A percentile compares a stretch with the other conserved stretches of the same genome.
phyloP scores from a whole-genome alignment of 2,329 filamentous ascomycete species.

The Calonectria multiphialidica region DNA sequence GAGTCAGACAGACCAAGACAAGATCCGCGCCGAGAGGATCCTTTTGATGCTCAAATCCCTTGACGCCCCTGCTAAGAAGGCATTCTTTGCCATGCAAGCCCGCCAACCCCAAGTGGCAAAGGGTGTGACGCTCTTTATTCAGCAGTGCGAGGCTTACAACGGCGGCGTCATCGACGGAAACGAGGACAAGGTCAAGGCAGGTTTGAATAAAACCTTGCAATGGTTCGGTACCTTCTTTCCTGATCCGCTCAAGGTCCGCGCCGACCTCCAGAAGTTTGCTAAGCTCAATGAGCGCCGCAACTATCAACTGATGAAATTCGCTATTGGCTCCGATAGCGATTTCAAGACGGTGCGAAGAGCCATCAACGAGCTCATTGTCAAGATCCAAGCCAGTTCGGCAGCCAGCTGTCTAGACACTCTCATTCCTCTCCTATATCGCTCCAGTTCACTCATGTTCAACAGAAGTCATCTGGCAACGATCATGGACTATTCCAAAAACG shows the following conservation, averaged over 20 bases:
- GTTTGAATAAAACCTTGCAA: conserved; percentile 79
- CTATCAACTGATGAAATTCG: conserved; percentile 90
- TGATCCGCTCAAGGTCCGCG: conserved; percentile 77
- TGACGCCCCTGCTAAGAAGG: conserved; percentile 82
- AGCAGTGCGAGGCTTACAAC: conserved; percentile 90
- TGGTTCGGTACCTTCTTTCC: conserved; percentile 82
- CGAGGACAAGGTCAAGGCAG: conserved; percentile 75
- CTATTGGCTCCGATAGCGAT: conserved; percentile 87
- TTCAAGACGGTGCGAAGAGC: conserved; percentile 92
- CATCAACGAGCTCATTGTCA: conserved; percentile 89
- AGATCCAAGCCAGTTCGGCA: conserved; percentile 76
- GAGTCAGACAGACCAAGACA: conserved; percentile 75
- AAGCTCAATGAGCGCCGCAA: conserved; percentile 90
- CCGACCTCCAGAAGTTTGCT: conserved; percentile 90
- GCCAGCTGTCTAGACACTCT: conserved; percentile 82
- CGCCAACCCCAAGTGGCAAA: conserved; percentile 81
- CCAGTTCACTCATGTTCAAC: conserved; percentile 90
- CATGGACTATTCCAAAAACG: conserved; percentile 86
- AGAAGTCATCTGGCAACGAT: conserved; percentile 93
- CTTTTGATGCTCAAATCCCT: conserved; percentile 84
- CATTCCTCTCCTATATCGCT: conserved; percentile 84
- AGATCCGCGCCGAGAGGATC: conserved; percentile 85
- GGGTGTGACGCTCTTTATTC: conserved; percentile 81
- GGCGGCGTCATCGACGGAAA: conserved; percentile 84
- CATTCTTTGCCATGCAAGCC: conserved; percentile 88